phyloP scores from a whole-genome alignment of 768 basidiomycete species.

The Lyophyllum atratum region DNA sequence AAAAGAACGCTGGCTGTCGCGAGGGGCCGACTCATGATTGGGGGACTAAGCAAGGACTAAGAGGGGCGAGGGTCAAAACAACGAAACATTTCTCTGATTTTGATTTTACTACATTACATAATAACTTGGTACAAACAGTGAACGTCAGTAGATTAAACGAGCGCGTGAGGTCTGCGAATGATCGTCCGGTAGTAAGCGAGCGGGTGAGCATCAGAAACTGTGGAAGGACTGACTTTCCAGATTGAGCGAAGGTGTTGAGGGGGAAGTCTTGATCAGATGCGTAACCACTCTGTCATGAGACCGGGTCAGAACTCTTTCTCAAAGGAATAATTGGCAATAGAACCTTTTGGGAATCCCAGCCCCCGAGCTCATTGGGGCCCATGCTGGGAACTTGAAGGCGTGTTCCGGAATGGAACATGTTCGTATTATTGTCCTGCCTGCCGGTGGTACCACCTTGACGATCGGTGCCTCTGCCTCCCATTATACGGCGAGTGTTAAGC shows the following conservation, averaged over 20 bases:
- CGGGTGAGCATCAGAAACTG: neutral
- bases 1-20: neutral
- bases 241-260: constrained; percentile 20
- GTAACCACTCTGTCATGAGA: constrained; percentile 7
- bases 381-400: constrained; percentile 44
- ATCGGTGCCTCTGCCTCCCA: constrained; percentile 60
- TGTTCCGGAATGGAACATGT: constrained; percentile 52
- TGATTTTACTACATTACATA: neutral
- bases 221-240: constrained; percentile 14
- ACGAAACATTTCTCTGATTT: neutral
- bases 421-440: constrained; percentile 40
- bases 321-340: neutral
- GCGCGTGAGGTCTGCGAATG: neutral
- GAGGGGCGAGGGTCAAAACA: neutral
- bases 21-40: neutral
- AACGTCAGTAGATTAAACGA: constrained; percentile 6
- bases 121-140: constrained; percentile 1
- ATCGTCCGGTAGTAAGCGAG: neutral
- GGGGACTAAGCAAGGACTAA: neutral
- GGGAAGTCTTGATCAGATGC: constrained; percentile 20
- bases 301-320: neutral
- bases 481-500: constrained; percentile 58
- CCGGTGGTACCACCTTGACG: constrained; percentile 33
- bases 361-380: constrained; percentile 34
- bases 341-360: constrained; percentile 36